Evolutionary conservation across 2,329 filamentous ascomycete species (phyloP).

Genomic region (Basipetospora sp.): DNA sequence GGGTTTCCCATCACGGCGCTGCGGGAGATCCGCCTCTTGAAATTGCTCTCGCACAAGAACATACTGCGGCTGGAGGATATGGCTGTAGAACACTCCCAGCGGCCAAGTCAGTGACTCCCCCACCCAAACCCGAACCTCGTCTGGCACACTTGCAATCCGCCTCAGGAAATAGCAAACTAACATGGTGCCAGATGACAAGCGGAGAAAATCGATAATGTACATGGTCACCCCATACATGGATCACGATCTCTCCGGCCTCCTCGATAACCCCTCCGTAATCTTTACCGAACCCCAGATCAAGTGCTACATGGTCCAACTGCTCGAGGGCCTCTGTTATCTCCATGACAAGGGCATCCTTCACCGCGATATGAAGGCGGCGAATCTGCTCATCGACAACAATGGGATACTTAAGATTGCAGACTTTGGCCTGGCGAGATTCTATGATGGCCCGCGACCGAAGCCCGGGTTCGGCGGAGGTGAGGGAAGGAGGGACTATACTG

Average conservation of each 20-base stretch:
- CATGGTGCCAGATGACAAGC: conserved; percentile 47
- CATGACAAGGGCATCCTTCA: conserved; percentile 85
- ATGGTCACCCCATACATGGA: conserved; percentile 99
- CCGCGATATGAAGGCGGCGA: conserved; percentile 97
- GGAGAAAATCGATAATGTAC: conserved; percentile 78
- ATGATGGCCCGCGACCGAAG: conserved; percentile 68
- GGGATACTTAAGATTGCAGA: conserved; percentile 93
- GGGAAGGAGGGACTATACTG: conserved; percentile 80
- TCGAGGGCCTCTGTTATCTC: conserved; percentile 78
- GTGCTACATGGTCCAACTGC: conserved; percentile 87
- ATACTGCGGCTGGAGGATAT: conserved; percentile 83
- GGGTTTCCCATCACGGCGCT: conserved; percentile 98
- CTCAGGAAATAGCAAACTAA: too few species aligned
- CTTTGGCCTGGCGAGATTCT: conserved; percentile 86
- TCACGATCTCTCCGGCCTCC: conserved; percentile 88
- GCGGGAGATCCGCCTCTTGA: conserved; percentile 92
- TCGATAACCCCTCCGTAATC: conserved; percentile 82
- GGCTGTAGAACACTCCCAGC: conserved; percentile 68
- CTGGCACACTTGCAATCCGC: too few species aligned
- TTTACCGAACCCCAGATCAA: conserved; percentile 90
- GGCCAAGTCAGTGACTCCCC: conserved; percentile 34
- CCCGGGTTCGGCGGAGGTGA: conserved; percentile 69
- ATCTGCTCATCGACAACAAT: conserved; percentile 86
- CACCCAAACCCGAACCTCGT: too few species aligned
- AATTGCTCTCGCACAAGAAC: conserved; percentile 84